Percentiles rank a stretch among this genome's conserved stretches.
phyloP scores from a whole-genome alignment of 1,139 yeast species.

The Pichia kudriavzevii region DNA sequence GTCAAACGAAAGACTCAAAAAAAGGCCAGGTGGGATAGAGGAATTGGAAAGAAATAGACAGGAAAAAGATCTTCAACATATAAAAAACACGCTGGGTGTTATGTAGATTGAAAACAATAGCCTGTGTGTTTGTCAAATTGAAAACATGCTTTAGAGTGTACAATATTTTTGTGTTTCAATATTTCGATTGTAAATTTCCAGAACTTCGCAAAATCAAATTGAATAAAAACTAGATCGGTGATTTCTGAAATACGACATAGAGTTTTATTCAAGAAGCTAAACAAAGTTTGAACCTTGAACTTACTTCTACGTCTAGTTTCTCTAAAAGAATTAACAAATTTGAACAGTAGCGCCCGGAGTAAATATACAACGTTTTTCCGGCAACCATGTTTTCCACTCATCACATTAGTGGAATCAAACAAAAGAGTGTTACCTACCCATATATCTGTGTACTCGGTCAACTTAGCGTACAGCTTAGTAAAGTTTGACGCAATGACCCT shows the following conservation, averaged over 20 bases:
- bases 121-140: neutral
- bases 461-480: conserved; percentile 14
- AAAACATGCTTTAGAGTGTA: neutral
- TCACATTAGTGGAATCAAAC: conserved; percentile 3
- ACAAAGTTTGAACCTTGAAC: conserved; percentile 3
- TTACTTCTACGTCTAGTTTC: conserved; percentile 8
- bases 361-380: conserved; percentile 11
- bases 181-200: conserved; percentile 5
- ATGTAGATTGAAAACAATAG: conserved; percentile 1
- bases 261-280: conserved; percentile 1
- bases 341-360: conserved; percentile 11
- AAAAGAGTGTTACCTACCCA: conserved; percentile 5
- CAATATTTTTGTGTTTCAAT: conserved; percentile 7
- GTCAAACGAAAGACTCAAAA: conserved; percentile 63
- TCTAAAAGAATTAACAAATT: conserved; percentile 18
- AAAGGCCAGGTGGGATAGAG: conserved; percentile 73
- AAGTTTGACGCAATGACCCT: conserved; percentile 20
- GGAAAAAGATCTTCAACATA: conserved; percentile 60
- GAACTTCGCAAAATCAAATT: conserved; percentile 2
- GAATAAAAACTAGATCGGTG: neutral
- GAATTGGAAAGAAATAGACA: conserved; percentile 69
- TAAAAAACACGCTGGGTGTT: conserved; percentile 38
- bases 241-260: neutral
- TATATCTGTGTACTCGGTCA: conserved; percentile 9
- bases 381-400: conserved; percentile 9